phyloP scores from a whole-genome alignment of 768 basidiomycete species.

The Lactarius psammicola region DNA sequence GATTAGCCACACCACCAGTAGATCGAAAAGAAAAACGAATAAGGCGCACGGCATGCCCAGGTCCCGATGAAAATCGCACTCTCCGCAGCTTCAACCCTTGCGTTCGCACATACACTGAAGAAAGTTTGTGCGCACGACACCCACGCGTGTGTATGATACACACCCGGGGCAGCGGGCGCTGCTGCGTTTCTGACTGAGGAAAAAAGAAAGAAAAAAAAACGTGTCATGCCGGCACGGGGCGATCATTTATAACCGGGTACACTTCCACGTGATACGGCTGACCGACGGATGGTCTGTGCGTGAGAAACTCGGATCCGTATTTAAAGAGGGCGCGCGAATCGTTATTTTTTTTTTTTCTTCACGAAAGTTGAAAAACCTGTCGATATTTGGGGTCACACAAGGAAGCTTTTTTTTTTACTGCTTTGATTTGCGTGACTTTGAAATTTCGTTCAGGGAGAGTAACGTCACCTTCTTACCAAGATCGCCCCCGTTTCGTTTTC shows the following conservation, averaged over 20 bases:
- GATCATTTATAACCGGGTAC: not conserved
- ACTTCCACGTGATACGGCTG: conserved; percentile 22
- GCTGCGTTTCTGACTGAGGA: conserved; percentile 24
- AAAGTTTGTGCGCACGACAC: conserved; percentile 27
- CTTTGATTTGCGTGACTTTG: conserved; percentile 44
- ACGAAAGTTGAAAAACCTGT: conserved; percentile 70
- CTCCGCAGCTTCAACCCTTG: conserved; percentile 45
- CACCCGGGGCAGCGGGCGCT: conserved; percentile 1
- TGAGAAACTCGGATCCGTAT: conserved; percentile 30
- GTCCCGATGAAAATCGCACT: conserved; percentile 41
- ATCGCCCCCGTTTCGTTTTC: conserved; percentile 49
- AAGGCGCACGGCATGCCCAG: conserved; percentile 72
- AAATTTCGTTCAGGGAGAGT: conserved; percentile 56
- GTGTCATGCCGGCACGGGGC: conserved; percentile 31
- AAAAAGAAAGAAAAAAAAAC: conserved; percentile 24
- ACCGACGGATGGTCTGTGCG: conserved; percentile 56
- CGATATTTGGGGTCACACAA: conserved; percentile 61
- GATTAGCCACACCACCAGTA: conserved; percentile 65
- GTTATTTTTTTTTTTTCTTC: conserved; percentile 16
- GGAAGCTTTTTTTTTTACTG: not conserved
- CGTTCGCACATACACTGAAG: conserved; percentile 19
- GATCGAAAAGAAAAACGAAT: conserved; percentile 25
- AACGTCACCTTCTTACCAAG: conserved; percentile 59
- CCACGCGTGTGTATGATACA: conserved; percentile 20
- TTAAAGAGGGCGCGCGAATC: not conserved